Conservation (phyloP, 2,329 filamentous ascomycete genomes). For the Colletotrichum coccodes region DNA sequence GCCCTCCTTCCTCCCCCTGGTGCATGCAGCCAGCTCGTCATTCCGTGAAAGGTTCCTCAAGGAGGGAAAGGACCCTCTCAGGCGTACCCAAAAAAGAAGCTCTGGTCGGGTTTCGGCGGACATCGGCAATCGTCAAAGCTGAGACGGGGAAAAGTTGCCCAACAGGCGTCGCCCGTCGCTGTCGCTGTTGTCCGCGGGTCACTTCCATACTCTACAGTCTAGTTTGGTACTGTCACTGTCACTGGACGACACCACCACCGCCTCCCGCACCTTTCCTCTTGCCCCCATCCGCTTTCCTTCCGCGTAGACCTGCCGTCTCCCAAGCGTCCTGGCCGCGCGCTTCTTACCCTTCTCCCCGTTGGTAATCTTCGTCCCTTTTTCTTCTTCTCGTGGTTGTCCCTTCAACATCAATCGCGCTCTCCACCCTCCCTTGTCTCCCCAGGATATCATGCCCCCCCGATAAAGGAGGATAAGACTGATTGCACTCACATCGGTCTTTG, state of each 20-base stretch:
- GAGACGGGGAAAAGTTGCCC: constrained; percentile 15
- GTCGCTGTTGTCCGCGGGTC: not conserved
- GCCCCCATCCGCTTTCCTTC: not conserved
- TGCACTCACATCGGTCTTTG: not conserved
- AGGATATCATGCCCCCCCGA: not conserved
- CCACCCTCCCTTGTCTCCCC: not conserved
- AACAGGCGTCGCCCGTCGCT: not conserved
- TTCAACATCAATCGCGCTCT: not conserved
- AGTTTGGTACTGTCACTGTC: not conserved
- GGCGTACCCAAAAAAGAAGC: not conserved
- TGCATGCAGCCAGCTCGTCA: not conserved
- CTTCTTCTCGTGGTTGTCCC: constrained; percentile 6
- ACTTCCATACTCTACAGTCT: not conserved
- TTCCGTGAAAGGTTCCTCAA: not conserved
- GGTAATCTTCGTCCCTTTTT: not conserved
- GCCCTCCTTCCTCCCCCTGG: too few species aligned
- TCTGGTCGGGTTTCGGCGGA: constrained; percentile 18
- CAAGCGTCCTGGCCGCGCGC: too few species aligned
- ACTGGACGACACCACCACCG: not conserved
- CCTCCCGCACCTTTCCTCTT: not conserved
- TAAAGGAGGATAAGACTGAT: not conserved
- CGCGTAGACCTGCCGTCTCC: not conserved
- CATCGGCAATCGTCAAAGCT: constrained; percentile 29
- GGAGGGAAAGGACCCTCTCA: not conserved
- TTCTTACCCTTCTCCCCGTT: not conserved